These are phyloP conservation scores for Tremellales sp. DNA, from an alignment of 1,284 basidiomycete species.

Conservation along the genomic window DNA sequence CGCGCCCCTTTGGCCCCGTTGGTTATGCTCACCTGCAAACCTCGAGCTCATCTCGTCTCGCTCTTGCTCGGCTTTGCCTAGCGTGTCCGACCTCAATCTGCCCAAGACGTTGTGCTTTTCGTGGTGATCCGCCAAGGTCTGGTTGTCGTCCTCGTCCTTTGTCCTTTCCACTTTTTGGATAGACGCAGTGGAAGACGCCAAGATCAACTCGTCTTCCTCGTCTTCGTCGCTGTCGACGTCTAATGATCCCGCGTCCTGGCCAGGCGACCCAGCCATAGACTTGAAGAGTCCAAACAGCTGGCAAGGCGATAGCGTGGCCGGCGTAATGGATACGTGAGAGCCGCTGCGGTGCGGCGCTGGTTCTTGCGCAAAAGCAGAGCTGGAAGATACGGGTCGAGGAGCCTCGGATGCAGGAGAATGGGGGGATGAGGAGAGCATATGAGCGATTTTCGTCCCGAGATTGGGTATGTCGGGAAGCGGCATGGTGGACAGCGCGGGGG, in stretches of 20 bases:
- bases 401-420: too few species aligned
- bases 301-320: slow-evolving; percentile 15
- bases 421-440: too few species aligned
- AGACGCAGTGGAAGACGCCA: background rate
- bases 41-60: slow-evolving; percentile 18
- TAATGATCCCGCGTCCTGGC: slow-evolving; percentile 4
- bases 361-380: too few species aligned
- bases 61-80: slow-evolving; percentile 10
- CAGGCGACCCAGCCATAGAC: slow-evolving; percentile 29
- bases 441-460: too few species aligned
- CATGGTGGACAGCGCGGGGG: too few species aligned
- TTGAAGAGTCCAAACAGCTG: slow-evolving; percentile 43
- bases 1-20: too few species aligned
- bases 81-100: slow-evolving; percentile 21
- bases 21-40: slow-evolving; percentile 22
- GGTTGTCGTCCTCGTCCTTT: background rate
- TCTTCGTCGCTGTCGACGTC: slow-evolving; percentile 21
- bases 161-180: background rate
- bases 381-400: too few species aligned
- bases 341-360: too few species aligned
- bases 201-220: slow-evolving; percentile 6
- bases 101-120: slow-evolving; percentile 5
- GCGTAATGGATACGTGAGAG: too few species aligned
- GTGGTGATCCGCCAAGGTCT: slow-evolving; percentile 2
- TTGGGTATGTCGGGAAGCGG: too few species aligned